phyloP scores from a whole-genome alignment of 1,139 yeast species.

The Kluyveromyces marxianus region DNA sequence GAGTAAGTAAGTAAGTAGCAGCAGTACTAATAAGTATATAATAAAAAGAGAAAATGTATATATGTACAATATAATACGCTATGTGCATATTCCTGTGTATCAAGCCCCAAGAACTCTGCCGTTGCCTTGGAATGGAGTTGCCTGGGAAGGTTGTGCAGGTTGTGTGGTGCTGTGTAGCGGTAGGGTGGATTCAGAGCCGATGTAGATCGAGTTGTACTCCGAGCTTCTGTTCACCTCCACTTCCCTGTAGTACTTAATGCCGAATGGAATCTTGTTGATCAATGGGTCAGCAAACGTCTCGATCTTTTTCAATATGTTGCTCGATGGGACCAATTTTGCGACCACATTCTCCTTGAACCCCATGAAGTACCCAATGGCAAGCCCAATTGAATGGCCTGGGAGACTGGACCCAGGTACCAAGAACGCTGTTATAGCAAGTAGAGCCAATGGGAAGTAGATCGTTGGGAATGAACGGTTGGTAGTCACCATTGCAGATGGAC shows the following conservation, averaged over 20 bases:
- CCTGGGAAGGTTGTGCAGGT: background rate
- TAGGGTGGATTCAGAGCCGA: conserved; percentile 7
- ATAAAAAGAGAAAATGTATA: background rate
- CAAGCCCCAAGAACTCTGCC: conserved; percentile 11
- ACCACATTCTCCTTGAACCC: conserved; percentile 36
- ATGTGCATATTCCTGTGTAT: background rate
- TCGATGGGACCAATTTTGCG: conserved; percentile 54
- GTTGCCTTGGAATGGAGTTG: conserved; percentile 9
- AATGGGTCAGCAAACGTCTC: conserved; percentile 46
- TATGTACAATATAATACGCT: too few species aligned
- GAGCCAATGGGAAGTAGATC: conserved; percentile 48
- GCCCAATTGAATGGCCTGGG: conserved; percentile 59
- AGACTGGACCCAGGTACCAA: conserved; percentile 57
- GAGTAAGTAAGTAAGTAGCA: background rate
- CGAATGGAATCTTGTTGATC: conserved; percentile 47
- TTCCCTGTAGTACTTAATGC: conserved; percentile 50
- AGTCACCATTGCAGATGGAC: conserved; percentile 38
- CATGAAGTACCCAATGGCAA: conserved; percentile 44
- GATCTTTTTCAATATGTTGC: conserved; percentile 52
- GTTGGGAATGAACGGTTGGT: conserved; percentile 48
- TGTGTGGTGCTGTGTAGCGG: conserved; percentile 21
- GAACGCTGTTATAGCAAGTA: conserved; percentile 44
- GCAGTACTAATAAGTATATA: background rate
- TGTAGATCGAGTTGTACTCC: conserved; percentile 17
- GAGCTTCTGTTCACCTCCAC: conserved; percentile 39